Evolutionary conservation across 176 grass and related monocot genomes (phyloP).

Genomic region (Carex kokanica): DNA sequence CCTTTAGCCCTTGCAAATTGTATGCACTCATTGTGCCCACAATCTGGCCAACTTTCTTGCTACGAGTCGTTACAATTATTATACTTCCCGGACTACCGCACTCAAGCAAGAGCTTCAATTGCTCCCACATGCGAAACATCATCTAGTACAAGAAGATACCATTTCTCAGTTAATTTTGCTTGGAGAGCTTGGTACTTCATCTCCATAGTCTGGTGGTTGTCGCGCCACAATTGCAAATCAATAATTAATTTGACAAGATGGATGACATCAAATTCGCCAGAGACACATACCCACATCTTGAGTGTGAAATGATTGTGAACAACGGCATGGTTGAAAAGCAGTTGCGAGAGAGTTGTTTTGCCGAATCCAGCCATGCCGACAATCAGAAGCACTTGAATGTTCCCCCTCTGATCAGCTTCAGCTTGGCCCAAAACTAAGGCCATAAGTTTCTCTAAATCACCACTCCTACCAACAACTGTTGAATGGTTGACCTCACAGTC

Average conservation of each 20-base stretch:
- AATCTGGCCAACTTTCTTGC: not conserved
- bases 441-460: not conserved
- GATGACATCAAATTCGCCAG: not conserved
- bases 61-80: conserved; percentile 20
- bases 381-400: not conserved
- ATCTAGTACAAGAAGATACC: conserved; percentile 25
- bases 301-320: not conserved
- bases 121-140: conserved; percentile 11
- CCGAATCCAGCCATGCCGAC: not conserved
- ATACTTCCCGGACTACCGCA: not conserved
- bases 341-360: not conserved
- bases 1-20: not conserved
- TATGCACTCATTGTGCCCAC: not conserved
- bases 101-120: not conserved
- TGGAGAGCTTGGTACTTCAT: not conserved
- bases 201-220: not conserved
- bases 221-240: not conserved
- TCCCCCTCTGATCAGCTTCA: not conserved
- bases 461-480: not conserved
- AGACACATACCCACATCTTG: not conserved
- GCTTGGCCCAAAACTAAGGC: not conserved
- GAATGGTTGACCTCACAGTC: not conserved
- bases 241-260: not conserved
- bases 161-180: not conserved
- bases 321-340: not conserved